These are phyloP conservation scores for Mycena sanguinolenta DNA, from an alignment of 768 basidiomycete species.

Conservation along the genomic window DNA sequence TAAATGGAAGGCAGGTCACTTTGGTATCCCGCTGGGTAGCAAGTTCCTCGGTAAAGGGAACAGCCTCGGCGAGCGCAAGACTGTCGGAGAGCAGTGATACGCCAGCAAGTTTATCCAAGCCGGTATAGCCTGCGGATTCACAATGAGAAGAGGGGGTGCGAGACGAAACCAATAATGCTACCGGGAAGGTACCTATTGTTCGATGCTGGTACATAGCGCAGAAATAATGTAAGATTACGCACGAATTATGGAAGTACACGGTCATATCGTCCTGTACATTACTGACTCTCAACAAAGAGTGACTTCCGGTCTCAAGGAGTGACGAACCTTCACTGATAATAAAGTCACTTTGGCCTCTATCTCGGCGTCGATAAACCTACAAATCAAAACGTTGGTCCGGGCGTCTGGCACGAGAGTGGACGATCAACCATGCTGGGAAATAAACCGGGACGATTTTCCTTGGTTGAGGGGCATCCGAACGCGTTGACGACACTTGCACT, in stretches of 20 bases:
- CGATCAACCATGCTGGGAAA: slow-evolving; percentile 66
- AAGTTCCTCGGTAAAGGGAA: slow-evolving; percentile 64
- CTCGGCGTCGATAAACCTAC: slow-evolving; percentile 63
- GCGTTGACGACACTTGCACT: not conserved
- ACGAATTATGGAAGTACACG: slow-evolving; percentile 60
- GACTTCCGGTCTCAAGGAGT: not conserved
- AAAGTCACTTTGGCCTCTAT: slow-evolving; percentile 53
- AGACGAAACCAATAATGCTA: slow-evolving; percentile 31
- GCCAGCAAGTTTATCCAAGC: slow-evolving; percentile 59
- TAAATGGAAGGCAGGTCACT: slow-evolving; percentile 70
- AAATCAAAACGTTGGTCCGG: too few relatives aligned
- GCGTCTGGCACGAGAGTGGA: too few relatives aligned
- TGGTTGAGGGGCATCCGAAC: slow-evolving; percentile 2
- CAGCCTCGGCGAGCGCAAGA: slow-evolving; percentile 42
- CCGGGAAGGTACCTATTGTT: slow-evolving; percentile 61
- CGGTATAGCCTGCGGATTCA: slow-evolving; percentile 53
- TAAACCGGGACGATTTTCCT: slow-evolving; percentile 53
- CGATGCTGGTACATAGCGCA: slow-evolving; percentile 28
- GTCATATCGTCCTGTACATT: slow-evolving; percentile 45
- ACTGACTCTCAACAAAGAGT: slow-evolving; percentile 9
- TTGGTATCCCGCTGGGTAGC: slow-evolving; percentile 62
- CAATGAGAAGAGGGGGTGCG: slow-evolving; percentile 6
- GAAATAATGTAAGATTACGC: slow-evolving; percentile 46
- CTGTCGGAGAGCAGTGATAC: slow-evolving; percentile 52
- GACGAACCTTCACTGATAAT: slow-evolving; percentile 39